A percentile compares a stretch with the other conserved stretches of the same genome.
Conservation (phyloP, 208 protist species). For the Herpetomonas muscarum region DNA sequence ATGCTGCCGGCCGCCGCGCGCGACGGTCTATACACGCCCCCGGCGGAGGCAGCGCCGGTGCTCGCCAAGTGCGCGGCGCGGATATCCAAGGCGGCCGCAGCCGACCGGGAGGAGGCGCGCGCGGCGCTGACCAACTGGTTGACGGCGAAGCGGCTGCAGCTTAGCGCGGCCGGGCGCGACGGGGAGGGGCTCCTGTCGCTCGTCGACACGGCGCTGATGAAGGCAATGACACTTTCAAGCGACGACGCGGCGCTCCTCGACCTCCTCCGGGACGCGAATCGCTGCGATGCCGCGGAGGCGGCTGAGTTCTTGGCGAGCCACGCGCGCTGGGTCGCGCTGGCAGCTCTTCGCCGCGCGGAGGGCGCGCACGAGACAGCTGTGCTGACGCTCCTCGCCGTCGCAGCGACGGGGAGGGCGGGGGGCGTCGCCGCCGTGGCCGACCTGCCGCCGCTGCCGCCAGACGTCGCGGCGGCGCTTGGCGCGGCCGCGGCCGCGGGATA, state of each 20-base stretch:
- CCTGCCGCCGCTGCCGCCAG: neutral
- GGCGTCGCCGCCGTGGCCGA: neutral
- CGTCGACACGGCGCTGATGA: slow-evolving; percentile 47
- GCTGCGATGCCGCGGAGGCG: slow-evolving; percentile 25
- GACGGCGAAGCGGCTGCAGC: slow-evolving; percentile 6
- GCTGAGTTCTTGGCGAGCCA: slow-evolving; percentile 29
- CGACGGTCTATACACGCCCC: slow-evolving; percentile 1
- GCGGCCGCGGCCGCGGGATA: neutral
- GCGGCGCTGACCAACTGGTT: slow-evolving; percentile 22
- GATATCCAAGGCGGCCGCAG: slow-evolving; percentile 7
- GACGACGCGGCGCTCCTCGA: slow-evolving; percentile 42
- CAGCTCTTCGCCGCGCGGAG: slow-evolving; percentile 23
- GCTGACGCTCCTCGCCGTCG: slow-evolving; percentile 15
- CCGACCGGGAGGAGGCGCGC: neutral
- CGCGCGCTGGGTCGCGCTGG: slow-evolving; percentile 51
- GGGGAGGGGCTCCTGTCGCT: slow-evolving; percentile 13
- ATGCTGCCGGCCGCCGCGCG: neutral
- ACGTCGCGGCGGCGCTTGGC: neutral
- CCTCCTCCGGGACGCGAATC: slow-evolving; percentile 35
- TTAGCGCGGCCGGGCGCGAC: neutral
- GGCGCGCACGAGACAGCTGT: slow-evolving; percentile 19
- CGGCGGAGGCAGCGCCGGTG: neutral
- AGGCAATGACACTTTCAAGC: slow-evolving; percentile 26
- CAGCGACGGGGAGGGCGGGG: neutral
- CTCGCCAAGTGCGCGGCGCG: slow-evolving; percentile 4